Base-by-base conservation (phyloP, 306 rosid species). In the Neltuma alba region DNA sequence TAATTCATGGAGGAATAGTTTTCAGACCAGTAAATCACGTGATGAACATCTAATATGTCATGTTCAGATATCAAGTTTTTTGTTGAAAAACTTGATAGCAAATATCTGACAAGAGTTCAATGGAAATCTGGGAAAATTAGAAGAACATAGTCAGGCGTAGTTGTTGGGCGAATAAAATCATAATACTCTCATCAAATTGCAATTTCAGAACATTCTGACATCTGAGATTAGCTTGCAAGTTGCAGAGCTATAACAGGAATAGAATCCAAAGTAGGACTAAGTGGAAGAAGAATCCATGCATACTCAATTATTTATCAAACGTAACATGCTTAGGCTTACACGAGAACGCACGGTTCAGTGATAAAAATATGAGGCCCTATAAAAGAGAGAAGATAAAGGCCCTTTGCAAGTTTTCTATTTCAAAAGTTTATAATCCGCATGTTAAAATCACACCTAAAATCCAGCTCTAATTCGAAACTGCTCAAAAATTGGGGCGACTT, bases 231-330 rank as follows among this genome's bases (percentile, higher is more conserved):
- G 52, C 45, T 72, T 11, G 64, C 63, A 20, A 31, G 65, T 27
- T 60, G 34, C 18, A 55, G 27, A 28, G 75, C 58, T 34, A 45
- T 28, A 16, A 28, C 52, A 45, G 12, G 75, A 15, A 38, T 4
- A 54, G 69, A 44, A 68, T 68, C 60, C 47, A 31, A 58, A 71
- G 31, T 57, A 60, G 48, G 63, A 31, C 60, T 61, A 13, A 13
- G 7, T 70, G 38, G 36, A 52, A 68, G 36, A 69, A 69, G 27
- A 4, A 55, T 69, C 27, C 45, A 70, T 18, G 58, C 28, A 60
- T 16, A 16, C 54, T 47, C 21, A 16, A 47, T 4, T 12, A n/a
- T 4, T 21, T 13, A n/a, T 54, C 60, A 20, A 54, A 13, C 2
- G 60, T 54, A n/a, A 2, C 60, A 21, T n/a, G 60, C 60, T 21